Base-by-base conservation (phyloP, 1,139 yeast genomes). In the Debaryomyces subglobosus region DNA sequence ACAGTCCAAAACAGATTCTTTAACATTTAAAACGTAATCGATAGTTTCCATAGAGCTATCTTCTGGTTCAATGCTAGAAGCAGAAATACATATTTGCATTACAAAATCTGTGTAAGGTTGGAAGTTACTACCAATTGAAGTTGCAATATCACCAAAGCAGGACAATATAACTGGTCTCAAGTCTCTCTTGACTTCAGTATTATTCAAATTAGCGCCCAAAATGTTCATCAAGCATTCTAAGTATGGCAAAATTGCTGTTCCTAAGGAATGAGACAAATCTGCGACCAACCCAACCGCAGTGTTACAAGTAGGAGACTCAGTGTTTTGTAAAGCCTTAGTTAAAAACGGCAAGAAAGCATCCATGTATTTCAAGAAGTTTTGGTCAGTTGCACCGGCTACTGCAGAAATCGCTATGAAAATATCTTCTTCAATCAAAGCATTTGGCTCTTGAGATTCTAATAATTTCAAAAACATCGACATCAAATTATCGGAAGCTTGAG, bases 61-160 rank as follows among this genome's bases (percentile, higher is more conserved):
- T 47, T 75, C 78, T 45, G 79, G 83, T 71, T 64, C 84, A 65
- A 64, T 70, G 56, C 59, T 74, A 44, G 74, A 74, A 43, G 89
- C 91, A 54, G 79, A 79, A 33, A 71, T 66, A 60, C 90, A 81
- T 42, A 86, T 79, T 42, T 79, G 81, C 86, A 92, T 86, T 25
- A 91, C 96, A 55, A 84, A 89, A 43, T 78, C 82, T 56, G 91
- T 72, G 67, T 89, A 94, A 49, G 86, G 89, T 55, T 78, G 78
- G 68, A 92, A 94, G 48, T 78, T 80, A 3, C 77, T 63, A 5
- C 97, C 97, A 55, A 92, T 84, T 9, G 95, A 84, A 1, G 96
- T 81, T 2, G 99, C 98, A 62, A 95, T 81, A 67, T 94, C 99
- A 54, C 99, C 99, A 67, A 94, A 89, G 61, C 96, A 91, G n/a